Conservation (phyloP, 495 filamentous ascomycete genomes). For the Cudoniella acicularis region DNA sequence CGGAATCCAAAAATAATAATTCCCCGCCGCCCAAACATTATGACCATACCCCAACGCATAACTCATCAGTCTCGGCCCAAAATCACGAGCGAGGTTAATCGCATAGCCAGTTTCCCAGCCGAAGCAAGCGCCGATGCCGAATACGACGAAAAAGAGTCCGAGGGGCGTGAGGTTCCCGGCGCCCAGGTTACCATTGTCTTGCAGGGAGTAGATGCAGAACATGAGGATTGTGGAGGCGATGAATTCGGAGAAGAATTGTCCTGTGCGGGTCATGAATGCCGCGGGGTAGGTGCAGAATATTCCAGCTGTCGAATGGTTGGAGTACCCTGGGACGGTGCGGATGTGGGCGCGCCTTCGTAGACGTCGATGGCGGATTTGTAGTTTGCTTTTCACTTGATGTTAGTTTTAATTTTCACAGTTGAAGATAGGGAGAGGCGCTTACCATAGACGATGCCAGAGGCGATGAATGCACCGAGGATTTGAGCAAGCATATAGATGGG, state of each 20-base stretch:
- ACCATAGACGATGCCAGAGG: slow-evolving; percentile 50
- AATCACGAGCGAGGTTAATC: slow-evolving; percentile 64
- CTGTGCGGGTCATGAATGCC: slow-evolving; percentile 54
- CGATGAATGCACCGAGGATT: slow-evolving; percentile 51
- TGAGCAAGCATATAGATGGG: slow-evolving; percentile 53
- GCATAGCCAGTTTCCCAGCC: slow-evolving; percentile 70
- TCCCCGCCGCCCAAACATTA: slow-evolving; percentile 57
- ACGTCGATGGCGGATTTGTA: slow-evolving; percentile 52
- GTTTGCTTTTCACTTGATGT: slow-evolving; percentile 33
- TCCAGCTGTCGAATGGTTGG: slow-evolving; percentile 52
- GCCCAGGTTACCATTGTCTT: slow-evolving; percentile 50
- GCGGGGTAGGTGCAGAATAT: slow-evolving; percentile 68
- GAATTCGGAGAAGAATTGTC: slow-evolving; percentile 64
- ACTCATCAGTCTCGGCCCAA: slow-evolving; percentile 59
- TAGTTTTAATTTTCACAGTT: neutral
- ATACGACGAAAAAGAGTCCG: slow-evolving; percentile 60
- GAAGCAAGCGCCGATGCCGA: slow-evolving; percentile 66
- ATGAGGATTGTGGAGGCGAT: slow-evolving; percentile 58
- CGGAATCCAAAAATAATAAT: slow-evolving; percentile 39
- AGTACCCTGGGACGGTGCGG: slow-evolving; percentile 22
- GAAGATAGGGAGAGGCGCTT: neutral
- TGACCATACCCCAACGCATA: slow-evolving; percentile 61
- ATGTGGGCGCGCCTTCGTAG: slow-evolving; percentile 43
- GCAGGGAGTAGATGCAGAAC: slow-evolving; percentile 65
- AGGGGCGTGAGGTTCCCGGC: slow-evolving; percentile 50